phyloP scores from a whole-genome alignment of 2,329 filamentous ascomycete genomes.

The Colletotrichum zoysiae region DNA sequence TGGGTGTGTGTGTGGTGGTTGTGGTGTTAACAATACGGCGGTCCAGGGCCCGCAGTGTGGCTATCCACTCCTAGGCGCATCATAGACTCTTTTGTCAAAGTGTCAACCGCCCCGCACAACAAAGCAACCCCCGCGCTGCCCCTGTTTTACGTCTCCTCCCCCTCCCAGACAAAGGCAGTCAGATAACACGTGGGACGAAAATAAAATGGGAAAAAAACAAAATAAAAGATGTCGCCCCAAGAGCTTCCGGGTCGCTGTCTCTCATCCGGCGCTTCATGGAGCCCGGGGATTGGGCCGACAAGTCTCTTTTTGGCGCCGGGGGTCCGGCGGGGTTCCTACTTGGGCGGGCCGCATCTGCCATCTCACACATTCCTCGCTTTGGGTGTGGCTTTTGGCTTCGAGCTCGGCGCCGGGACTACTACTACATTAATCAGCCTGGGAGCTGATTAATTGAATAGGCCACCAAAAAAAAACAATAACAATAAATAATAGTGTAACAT shows the following conservation, averaged over 20 bases:
- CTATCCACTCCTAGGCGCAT: conserved; percentile 1
- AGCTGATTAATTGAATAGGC: neutral
- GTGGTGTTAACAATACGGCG: neutral
- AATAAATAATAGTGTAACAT: neutral
- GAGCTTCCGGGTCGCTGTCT: neutral
- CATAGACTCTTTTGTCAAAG: conserved; percentile 7
- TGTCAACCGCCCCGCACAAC: conserved; percentile 4
- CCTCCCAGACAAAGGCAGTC: neutral
- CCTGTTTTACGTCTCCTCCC: neutral
- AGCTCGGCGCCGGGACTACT: conserved; percentile 2
- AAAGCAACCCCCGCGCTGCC: neutral
- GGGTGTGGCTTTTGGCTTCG: too few relatives aligned
- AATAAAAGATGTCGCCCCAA: neutral
- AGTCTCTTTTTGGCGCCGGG: conserved; percentile 14
- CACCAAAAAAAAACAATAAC: neutral
- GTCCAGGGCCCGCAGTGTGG: neutral
- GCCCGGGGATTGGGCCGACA: neutral
- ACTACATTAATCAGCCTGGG: too few relatives aligned
- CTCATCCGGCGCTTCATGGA: too few relatives aligned
- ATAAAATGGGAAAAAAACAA: neutral
- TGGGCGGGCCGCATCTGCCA: neutral
- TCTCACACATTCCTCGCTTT: neutral
- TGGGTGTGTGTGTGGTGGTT: neutral
- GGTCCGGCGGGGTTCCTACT: neutral
- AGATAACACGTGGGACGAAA: neutral